Base-by-base conservation (phyloP, 139 green algal species). In the Chlorella sp. region DNA sequence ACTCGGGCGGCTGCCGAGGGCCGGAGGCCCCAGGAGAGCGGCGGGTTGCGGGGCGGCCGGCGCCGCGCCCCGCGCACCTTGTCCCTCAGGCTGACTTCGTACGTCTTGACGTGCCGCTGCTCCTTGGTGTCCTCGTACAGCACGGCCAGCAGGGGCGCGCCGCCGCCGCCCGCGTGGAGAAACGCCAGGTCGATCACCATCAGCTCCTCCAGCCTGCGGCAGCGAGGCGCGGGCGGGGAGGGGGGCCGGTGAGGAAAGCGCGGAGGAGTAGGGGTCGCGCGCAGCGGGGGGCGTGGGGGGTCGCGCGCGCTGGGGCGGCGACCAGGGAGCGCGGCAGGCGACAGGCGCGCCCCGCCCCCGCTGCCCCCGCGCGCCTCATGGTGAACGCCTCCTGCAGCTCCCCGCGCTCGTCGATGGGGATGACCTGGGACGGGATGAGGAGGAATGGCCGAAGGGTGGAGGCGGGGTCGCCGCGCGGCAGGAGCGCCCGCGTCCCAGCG, bases 81-180 rank as follows among this genome's bases (percentile, higher is more conserved):
- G 21, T 92, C 83, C 11, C 81, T 72, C 38, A 94, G 21, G 45
- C 59, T 48, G 17, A 98, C 72, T 53, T 91, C 80, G 73, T 98
- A 97, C 31, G 92, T 97, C 68, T 94, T 97, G n/a, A 98, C 74
- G 74, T 98, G 92, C 23, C 92, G 82, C 25, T 84, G 85, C 27
- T 93, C 79, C 81, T 95, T 96, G 53, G 84, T 93, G 84, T 99
- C 96, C 78, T 98, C 85, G 79, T 96, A 97, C 73, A 99, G 85
- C 56, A 99, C 81, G 0, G 89, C 93, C 23, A 99, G 75, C 8
- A 90, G 93, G 62, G 95, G 92, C 38, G 66, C 46, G 19, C 53
- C 68, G 23, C 41, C 60, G 29, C 38, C 40, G 27, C 73, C 59
- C 69, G 67, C 83, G 38, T 88, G 76, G 73, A 97, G 73, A 64